Conservation (phyloP, 371 early-diverging fungal species). For the Chytridiales sp. region DNA sequence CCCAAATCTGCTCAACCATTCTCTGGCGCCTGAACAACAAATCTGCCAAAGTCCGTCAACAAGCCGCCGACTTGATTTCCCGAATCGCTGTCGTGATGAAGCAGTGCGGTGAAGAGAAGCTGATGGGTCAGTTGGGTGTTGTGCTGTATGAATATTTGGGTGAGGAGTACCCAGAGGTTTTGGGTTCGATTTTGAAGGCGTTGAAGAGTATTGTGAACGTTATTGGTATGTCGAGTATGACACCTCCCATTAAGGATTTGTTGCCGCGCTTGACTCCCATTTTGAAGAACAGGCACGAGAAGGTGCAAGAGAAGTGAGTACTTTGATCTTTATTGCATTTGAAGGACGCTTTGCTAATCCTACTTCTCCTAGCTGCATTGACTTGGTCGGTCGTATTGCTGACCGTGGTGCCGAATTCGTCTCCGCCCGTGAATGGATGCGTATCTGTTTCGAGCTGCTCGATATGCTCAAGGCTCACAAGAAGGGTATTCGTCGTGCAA, state of each 20-base stretch:
- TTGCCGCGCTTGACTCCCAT: slow-evolving; percentile 95
- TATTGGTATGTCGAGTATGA: slow-evolving; percentile 97
- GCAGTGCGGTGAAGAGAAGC: slow-evolving; percentile 90
- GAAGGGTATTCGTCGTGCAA: slow-evolving; percentile 92
- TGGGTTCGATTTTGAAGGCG: slow-evolving; percentile 90
- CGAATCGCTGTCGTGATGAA: slow-evolving; percentile 92
- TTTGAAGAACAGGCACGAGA: slow-evolving; percentile 95
- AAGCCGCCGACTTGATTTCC: slow-evolving; percentile 94
- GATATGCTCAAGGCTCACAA: slow-evolving; percentile 96
- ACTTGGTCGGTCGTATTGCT: slow-evolving; percentile 95
- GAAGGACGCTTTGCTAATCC: not conserved
- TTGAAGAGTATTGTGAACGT: slow-evolving; percentile 92
- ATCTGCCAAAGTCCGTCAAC: slow-evolving; percentile 93
- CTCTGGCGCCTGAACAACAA: slow-evolving; percentile 97
- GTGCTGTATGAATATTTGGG: slow-evolving; percentile 96
- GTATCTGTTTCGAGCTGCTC: slow-evolving; percentile 95
- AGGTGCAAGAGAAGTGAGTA: slow-evolving; percentile 90
- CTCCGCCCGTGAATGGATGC: slow-evolving; percentile 98
- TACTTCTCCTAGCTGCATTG: slow-evolving; percentile 51
- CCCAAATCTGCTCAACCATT: slow-evolving; percentile 90
- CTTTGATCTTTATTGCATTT: slow-evolving; percentile 16
- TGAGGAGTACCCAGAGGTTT: slow-evolving; percentile 97
- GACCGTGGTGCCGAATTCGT: slow-evolving; percentile 98
- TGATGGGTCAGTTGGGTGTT: slow-evolving; percentile 88
- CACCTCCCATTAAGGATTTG: slow-evolving; percentile 96